Conservation (phyloP, 257 asterid genomes). For the Solanum verrucosum region DNA sequence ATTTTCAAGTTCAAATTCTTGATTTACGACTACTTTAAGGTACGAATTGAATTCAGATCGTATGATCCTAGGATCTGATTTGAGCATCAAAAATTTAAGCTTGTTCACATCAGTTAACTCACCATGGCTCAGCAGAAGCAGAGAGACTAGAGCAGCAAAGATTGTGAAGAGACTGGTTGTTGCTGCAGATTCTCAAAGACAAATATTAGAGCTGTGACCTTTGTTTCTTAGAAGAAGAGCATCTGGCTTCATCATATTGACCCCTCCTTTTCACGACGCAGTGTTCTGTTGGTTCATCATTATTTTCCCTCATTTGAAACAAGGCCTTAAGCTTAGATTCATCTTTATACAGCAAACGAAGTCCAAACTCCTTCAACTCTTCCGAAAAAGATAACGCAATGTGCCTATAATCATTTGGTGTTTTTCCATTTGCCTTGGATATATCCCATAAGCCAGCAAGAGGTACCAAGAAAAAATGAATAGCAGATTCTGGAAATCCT, state of each 20-base stretch:
- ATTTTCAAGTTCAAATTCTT: neutral
- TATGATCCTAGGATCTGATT: neutral
- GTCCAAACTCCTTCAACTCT: too few relatives aligned
- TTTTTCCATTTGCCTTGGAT: too few relatives aligned
- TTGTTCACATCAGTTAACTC: neutral
- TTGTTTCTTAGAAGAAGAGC: too few relatives aligned
- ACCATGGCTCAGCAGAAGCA: neutral
- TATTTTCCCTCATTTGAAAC: too few relatives aligned
- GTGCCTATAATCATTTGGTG: neutral
- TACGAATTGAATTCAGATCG: too few relatives aligned
- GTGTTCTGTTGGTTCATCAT: neutral
- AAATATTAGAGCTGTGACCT: too few relatives aligned
- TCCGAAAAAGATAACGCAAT: neutral
- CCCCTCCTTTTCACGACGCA: too few relatives aligned
- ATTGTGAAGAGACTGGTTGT: too few relatives aligned
- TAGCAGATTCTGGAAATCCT: neutral
- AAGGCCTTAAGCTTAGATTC: too few relatives aligned
- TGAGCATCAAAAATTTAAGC: neutral
- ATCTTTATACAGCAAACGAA: too few relatives aligned
- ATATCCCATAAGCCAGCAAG: fast-evolving
- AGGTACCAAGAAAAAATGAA: neutral
- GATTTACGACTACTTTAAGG: neutral
- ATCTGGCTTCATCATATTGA: too few relatives aligned
- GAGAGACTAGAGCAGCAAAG: neutral
- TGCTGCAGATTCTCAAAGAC: too few relatives aligned